Conservation (phyloP, 2,329 filamentous ascomycete species). For the Fusarium foetens region DNA sequence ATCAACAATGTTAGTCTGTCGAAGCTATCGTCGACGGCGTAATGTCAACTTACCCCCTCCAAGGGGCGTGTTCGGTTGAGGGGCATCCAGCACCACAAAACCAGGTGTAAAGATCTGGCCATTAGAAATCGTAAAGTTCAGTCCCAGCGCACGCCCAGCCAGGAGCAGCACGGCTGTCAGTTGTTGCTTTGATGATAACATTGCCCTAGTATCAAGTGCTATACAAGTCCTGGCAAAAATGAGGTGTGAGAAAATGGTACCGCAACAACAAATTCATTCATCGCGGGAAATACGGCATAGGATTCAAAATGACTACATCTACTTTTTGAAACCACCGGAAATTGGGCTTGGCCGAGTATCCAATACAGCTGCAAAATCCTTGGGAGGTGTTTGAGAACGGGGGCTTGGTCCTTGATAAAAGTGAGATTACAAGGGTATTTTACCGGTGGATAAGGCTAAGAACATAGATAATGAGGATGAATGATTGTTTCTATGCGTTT, state of each 20-base stretch:
- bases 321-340: slow-evolving; percentile 34
- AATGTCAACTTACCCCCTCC: slow-evolving; percentile 64
- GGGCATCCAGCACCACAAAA: slow-evolving; percentile 72
- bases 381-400: slow-evolving; percentile 20
- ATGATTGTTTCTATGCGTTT: neutral
- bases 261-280: neutral
- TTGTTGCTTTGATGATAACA: slow-evolving; percentile 13
- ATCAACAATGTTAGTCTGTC: slow-evolving; percentile 1
- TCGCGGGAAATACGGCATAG: slow-evolving; percentile 1
- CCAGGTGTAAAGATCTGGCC: slow-evolving; percentile 78
- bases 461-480: neutral
- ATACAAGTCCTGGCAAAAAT: neutral
- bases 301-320: slow-evolving; percentile 8
- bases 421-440: slow-evolving; percentile 36
- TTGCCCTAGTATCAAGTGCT: neutral
- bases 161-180: slow-evolving; percentile 39
- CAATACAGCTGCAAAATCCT: slow-evolving; percentile 14
- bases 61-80: slow-evolving; percentile 71
- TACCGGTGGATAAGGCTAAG: slow-evolving; percentile 10
- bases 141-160: slow-evolving; percentile 42
- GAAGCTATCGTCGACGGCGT: neutral
- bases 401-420: slow-evolving; percentile 23
- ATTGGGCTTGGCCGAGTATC: slow-evolving; percentile 11
- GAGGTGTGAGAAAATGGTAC: neutral
- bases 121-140: slow-evolving; percentile 67